A percentile compares a stretch with the other conserved stretches of the same genome.
These are phyloP conservation scores for Glycyrrhiza uralensis DNA, from an alignment of 306 rosid species.

Conservation along the genomic window DNA sequence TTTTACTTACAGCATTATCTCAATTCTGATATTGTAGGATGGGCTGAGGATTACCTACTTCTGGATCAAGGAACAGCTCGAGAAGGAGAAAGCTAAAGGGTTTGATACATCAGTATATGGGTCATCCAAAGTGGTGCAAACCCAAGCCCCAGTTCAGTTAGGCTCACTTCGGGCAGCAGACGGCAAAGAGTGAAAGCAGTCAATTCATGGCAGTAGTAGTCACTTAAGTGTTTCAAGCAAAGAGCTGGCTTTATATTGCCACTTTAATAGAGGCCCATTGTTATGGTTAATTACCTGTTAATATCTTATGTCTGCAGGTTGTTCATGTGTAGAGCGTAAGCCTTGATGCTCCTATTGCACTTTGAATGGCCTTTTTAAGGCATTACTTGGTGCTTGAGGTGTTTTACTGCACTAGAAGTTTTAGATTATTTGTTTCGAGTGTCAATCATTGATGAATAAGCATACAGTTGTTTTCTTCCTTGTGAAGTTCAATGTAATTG, in stretches of 20 bases:
- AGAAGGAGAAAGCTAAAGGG: conserved; percentile 81
- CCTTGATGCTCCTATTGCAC: conserved; percentile 15
- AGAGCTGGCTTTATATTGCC: conserved; percentile 5
- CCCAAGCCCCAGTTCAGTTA: conserved; percentile 94
- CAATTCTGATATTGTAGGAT: conserved; percentile 53
- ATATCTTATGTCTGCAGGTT: conserved; percentile 6
- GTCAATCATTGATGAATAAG: not conserved
- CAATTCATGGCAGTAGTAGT: not conserved
- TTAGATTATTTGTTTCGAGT: not conserved
- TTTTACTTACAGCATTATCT: conserved; percentile 7
- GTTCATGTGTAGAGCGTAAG: conserved; percentile 4
- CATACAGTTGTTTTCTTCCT: not conserved
- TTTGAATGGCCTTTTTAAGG: not conserved
- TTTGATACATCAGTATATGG: conserved; percentile 66
- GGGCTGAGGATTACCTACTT: conserved; percentile 86
- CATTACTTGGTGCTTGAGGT: conserved; percentile 5
- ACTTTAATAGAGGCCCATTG: not conserved
- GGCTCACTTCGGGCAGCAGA: conserved; percentile 95
- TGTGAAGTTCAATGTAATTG: not conserved
- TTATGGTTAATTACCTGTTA: conserved; percentile 12
- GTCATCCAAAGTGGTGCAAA: conserved; percentile 91
- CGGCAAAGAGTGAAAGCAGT: conserved; percentile 70
- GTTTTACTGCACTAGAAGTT: conserved; percentile 1
- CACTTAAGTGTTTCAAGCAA: not conserved
- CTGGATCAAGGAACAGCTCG: conserved; percentile 97